Evolutionary conservation across 2,329 filamentous ascomycete species (phyloP).

Genomic region (Fusarium udum): DNA sequence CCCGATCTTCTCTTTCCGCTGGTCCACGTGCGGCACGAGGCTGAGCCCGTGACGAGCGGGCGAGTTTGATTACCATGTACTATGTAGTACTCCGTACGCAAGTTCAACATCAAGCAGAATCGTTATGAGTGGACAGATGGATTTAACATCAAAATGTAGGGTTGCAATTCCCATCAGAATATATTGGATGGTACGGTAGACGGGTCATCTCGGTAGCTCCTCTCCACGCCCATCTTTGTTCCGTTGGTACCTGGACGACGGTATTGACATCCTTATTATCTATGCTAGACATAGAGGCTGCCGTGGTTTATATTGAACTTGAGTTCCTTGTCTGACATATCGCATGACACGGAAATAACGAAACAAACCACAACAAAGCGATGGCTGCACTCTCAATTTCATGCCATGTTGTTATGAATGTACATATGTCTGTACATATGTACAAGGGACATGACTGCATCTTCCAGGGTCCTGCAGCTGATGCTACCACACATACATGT

Average conservation of each 20-base stretch:
- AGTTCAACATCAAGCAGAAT: conserved; percentile 2
- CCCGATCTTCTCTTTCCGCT: background rate
- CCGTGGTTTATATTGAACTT: background rate
- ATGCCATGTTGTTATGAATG: background rate
- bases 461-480: conserved; percentile 5
- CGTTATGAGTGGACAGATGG: background rate
- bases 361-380: conserved; percentile 1
- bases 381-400: background rate
- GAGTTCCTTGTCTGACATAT: conserved; percentile 1
- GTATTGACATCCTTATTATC: background rate
- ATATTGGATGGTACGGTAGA: background rate
- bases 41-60: conserved; percentile 20
- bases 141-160: background rate
- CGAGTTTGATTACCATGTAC: conserved; percentile 34
- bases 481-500: conserved; percentile 17
- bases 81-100: background rate
- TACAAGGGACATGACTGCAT: background rate
- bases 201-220: conserved; percentile 1
- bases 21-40: conserved; percentile 28
- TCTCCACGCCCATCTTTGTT: background rate
- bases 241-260: background rate
- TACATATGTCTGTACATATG: background rate
- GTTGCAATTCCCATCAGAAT: background rate
- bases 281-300: background rate
- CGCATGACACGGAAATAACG: conserved; percentile 1